Percentiles rank a stretch among this genome's conserved stretches.
Evolutionary conservation across 441 rosid genomes (phyloP).

Genomic region (Populus hybrid): DNA sequence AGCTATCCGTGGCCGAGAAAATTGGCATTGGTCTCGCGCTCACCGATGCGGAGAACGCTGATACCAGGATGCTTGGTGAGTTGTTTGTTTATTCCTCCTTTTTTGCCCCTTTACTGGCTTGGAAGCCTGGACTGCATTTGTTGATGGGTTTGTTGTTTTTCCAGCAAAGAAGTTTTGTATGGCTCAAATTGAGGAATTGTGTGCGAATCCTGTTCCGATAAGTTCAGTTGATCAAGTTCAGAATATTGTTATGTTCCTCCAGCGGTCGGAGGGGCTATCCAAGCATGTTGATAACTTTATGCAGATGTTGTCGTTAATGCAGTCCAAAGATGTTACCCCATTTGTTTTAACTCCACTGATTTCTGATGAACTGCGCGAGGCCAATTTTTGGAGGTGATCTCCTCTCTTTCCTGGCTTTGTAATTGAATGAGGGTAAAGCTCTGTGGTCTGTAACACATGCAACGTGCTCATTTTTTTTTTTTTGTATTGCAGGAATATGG

Average conservation of each 20-base stretch:
- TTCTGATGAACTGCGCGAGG: slow-evolving; percentile 52
- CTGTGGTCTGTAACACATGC: not conserved
- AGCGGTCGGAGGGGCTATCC: slow-evolving; percentile 63
- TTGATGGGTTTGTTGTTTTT: slow-evolving; percentile 10
- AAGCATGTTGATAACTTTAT: slow-evolving; percentile 64
- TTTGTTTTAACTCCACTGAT: slow-evolving; percentile 64
- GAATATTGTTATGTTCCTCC: slow-evolving; percentile 72
- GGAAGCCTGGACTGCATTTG: not conserved
- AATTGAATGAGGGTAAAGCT: not conserved
- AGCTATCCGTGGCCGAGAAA: slow-evolving; percentile 65
- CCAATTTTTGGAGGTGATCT: slow-evolving; percentile 57
- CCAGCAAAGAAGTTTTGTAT: slow-evolving; percentile 72
- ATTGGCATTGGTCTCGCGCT: slow-evolving; percentile 73
- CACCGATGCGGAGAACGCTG: slow-evolving; percentile 55
- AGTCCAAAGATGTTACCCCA: slow-evolving; percentile 48
- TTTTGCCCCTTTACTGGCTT: not conserved
- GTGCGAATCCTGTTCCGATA: slow-evolving; percentile 45
- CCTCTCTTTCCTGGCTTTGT: slow-evolving; percentile 8
- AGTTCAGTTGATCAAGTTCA: slow-evolving; percentile 72
- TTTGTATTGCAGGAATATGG: slow-evolving; percentile 44
- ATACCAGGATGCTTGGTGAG: slow-evolving; percentile 54
- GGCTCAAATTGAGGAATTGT: slow-evolving; percentile 63
- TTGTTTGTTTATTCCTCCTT: slow-evolving; percentile 5
- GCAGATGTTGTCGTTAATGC: slow-evolving; percentile 67
- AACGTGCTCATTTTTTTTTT: not conserved